Base-by-base conservation (phyloP, 2,329 filamentous ascomycete species). In the Sarocladium strictum region DNA sequence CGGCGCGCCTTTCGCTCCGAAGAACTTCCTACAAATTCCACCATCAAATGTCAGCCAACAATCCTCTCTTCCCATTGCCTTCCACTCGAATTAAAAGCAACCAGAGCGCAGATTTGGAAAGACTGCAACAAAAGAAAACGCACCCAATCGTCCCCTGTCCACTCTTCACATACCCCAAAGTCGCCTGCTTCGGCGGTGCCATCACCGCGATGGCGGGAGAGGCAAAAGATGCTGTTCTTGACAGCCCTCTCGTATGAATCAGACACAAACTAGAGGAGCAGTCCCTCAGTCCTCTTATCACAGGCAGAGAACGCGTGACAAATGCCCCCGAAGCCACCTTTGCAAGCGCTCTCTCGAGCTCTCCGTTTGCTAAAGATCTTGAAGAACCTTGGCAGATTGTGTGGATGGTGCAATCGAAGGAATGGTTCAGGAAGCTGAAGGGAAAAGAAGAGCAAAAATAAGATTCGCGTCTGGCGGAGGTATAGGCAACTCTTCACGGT, bases 101-200 rank as follows among this genome's bases (percentile, higher is more conserved):
- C 9, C 32, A 33, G 32, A 9, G 32, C 32, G 32, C 32, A 33
- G 15, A 15, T 9, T 15, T 33, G 9, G 15, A 33, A 9, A 9
- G 32, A 33, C 35, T n/a, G 19, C 12, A 38, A 9, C 9, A 23
- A 35, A 53, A 53, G 5, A 19, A 53, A 74, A 72, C 83, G 60
- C 69, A 91, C 88, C 85, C 81, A 69, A 93, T 74, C 62, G 85
- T 90, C 66, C 79, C 83, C 76, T 93, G 89, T 60, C 79, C 78
- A 64, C 84, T 74, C 72, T 83, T 86, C 59, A 93, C 90, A 74
- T 94, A 96, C 91, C 89, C 89, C 69, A 96, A 74, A 58, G 89
- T 96, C 64, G 88, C 84, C 74, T 96, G 90, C 68, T 89, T 91
- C 41, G 74, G 74, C 62, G 74, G 74, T 61, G 76, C 73, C 73